phyloP scores from a whole-genome alignment of 2,329 filamentous ascomycete species.

The Colletotrichum tabaci region DNA sequence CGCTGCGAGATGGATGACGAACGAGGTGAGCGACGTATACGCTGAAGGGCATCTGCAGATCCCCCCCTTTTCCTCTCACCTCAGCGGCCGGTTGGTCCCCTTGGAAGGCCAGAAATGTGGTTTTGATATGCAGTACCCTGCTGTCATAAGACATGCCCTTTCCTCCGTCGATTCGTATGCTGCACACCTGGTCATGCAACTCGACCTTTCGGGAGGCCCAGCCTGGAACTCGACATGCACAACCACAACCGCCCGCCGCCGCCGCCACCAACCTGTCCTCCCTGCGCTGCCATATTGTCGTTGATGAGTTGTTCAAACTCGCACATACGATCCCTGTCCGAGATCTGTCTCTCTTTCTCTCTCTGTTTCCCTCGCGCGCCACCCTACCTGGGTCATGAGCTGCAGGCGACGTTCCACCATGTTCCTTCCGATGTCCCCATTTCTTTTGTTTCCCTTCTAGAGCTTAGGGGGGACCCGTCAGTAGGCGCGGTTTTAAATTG shows the following conservation, averaged over 20 bases:
- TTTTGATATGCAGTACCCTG: conserved; percentile 27
- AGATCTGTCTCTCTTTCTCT: conserved; percentile 23
- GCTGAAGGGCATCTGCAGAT: conserved; percentile 3
- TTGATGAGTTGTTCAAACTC: conserved; percentile 42
- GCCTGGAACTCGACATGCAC: conserved; percentile 26
- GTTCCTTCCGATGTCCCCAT: conserved; percentile 25
- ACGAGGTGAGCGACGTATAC: conserved; percentile 12
- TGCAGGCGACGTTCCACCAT: conserved; percentile 26
- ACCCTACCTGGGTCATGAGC: conserved; percentile 8
- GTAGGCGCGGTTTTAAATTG: not conserved
- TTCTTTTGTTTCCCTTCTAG: conserved; percentile 3
- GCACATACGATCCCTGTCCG: conserved; percentile 32
- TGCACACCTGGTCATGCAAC: conserved; percentile 39
- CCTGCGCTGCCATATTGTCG: conserved; percentile 29
- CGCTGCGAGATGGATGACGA: conserved; percentile 5
- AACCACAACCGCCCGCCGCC: conserved; percentile 1
- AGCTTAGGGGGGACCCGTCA: not conserved
- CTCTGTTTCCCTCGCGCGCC: not conserved
- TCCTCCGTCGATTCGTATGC: conserved; percentile 24
- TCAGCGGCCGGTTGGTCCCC: not conserved
- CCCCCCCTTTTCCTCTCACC: too few relatives aligned
- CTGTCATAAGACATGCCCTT: conserved; percentile 14
- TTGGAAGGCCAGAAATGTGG: conserved; percentile 10
- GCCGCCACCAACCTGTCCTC: conserved; percentile 10
- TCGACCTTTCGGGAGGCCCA: conserved; percentile 32